Base-by-base conservation (phyloP, 306 rosid species). In the Sophora flavescens region DNA sequence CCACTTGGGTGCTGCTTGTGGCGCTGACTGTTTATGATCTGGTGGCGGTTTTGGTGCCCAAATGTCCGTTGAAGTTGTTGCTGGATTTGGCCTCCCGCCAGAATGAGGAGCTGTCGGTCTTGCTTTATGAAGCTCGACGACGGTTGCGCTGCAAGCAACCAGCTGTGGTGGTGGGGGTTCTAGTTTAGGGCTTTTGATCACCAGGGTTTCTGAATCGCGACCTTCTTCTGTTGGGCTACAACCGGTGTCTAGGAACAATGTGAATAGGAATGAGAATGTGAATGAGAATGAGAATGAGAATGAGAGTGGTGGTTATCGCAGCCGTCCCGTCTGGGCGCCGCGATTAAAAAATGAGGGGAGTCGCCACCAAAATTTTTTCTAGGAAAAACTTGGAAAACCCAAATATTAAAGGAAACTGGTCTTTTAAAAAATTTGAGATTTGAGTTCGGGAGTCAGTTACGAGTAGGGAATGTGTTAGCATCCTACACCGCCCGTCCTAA, bases 41-140 rank as follows among this genome's bases (percentile, higher is more conserved):
- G 68, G 97, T 84, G 52, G 98, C 98, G 9, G 98, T 94, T 57
- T 79, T 94, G 76, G 96, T 97, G 2, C 98, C 98, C 10, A 96
- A 94, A 2, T 97, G 98, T 0, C 98, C 98, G 4, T 87, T 94
- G 50, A 94, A 94, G 85, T 80, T 94, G 16, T 63, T 94, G 74
- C 97, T 94, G 6, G 98, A 94, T 53, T 76, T 94, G 81, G 98
- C 97, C 3, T 94, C 98, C 0, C 84, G 74, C 76, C 82, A 97
- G 26, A 86, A 91, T 18, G 98, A 94, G 76, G 97, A 94, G 82
- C 93, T 94, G 33, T 97, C 98, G 1, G 98, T 97, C 11, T 68
- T 94, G 28, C 82, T 94, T 0, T 94, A 94, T 8, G 98, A 94
- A 82, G 98, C 98, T n/a, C n/a, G 98, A 2, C 98, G 0, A 80